Evolutionary conservation across 1,284 basidiomycete species (phyloP).

Genomic region (Moniliophthora roreri): DNA sequence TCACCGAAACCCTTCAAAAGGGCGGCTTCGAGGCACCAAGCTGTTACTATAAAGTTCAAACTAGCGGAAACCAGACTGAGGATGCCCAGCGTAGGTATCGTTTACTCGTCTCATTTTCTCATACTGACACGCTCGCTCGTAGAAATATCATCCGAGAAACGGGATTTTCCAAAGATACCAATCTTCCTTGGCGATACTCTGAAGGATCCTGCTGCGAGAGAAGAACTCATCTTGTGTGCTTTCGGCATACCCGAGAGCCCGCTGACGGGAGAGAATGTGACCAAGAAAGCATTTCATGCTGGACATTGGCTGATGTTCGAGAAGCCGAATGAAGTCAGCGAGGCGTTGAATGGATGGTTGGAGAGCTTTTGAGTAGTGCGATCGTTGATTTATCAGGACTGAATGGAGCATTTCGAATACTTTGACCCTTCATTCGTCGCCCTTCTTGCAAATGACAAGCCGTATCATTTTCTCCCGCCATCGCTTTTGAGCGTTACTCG

Average conservation of each 20-base stretch:
- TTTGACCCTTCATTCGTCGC: too few species aligned
- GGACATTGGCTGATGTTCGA: too few species aligned
- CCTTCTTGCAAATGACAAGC: too few species aligned
- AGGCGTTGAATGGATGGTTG: too few species aligned
- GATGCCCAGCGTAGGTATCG: constrained; percentile 1
- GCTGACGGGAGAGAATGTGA: too few species aligned
- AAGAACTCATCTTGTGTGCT: constrained; percentile 9
- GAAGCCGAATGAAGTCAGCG: too few species aligned
- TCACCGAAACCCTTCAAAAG: constrained; percentile 18
- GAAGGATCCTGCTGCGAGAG: constrained; percentile 22
- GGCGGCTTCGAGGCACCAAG: constrained; percentile 22
- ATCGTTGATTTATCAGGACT: too few species aligned
- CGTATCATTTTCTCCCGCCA: too few species aligned
- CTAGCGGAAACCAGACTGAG: neutral
- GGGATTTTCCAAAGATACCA: constrained; percentile 15
- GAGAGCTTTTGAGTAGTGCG: too few species aligned
- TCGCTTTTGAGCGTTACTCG: too few species aligned
- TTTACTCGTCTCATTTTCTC: neutral
- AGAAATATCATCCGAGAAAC: constrained; percentile 3
- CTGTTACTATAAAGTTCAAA: constrained; percentile 25
- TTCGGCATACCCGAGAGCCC: neutral
- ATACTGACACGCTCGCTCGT: neutral
- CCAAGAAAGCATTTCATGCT: too few species aligned
- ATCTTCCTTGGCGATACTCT: constrained; percentile 25
- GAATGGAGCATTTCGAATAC: too few species aligned